Base-by-base conservation (phyloP, 2,329 filamentous ascomycete genomes). In the Fusarium buharicum region DNA sequence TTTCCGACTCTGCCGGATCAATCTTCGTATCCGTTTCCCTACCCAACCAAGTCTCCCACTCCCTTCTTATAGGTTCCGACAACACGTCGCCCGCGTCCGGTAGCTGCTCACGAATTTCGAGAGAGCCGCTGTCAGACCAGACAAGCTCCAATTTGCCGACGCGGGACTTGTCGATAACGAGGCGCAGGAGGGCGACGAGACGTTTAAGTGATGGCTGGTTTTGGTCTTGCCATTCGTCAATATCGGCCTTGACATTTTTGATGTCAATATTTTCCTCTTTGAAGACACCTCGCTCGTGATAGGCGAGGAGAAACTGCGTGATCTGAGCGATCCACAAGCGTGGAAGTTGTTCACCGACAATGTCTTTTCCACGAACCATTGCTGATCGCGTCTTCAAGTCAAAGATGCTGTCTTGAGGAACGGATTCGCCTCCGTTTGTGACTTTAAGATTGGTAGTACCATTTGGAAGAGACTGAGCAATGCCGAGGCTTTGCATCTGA, bases 311-410 rank as follows among this genome's bases (percentile, higher is more conserved):
- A 34, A 81, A 75, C 8, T 74, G 75, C 1, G 74, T 67, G 5
- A 77, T 72, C 50, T 78, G 79, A 1, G 72, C 53, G 1, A 77
- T 53, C 79, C 79, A 82, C 9, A 81, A 67, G 0, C 78, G 77
- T 5, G 76, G 78, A 10, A 82, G 62, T 38, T 81, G 75, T 4
- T 74, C 63, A 11, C 55, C 70, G 0, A 79, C 56, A 16, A 70
- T 67, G 7, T 67, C 62, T 14, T 61, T 55, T n/a, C 63, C 65
- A 1, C 55, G 48, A 8, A 45, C 37, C 24, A 31, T 41, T 6
- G 64, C 50, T 17, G 70, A 75, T 22, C 80, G 76, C 1, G 80
- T 82, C 67, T 82, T 82, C 55, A 82, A 70, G 30, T 82, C 79
- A 41, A 81, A 79, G 13, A 81, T 36, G 2, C 61, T 52, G 1